Conservation (phyloP, 768 basidiomycete genomes). For the Suillus clintonianus region DNA sequence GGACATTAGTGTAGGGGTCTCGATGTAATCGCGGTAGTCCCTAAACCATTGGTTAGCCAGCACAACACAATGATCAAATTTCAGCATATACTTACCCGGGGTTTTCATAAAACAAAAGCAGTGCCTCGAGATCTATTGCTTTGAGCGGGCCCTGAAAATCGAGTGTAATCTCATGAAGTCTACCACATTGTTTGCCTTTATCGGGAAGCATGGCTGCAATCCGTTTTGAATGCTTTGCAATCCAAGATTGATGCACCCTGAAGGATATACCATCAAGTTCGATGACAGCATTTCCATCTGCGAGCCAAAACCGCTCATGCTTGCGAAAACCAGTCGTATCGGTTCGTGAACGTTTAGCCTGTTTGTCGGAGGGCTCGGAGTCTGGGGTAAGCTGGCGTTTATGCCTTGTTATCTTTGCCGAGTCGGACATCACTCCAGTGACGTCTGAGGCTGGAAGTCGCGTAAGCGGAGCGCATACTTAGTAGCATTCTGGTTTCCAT, state of each 20-base stretch:
- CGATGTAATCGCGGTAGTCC: constrained; percentile 25
- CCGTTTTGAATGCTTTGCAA: constrained; percentile 29
- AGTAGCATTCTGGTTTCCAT: background rate
- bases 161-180: background rate
- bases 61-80: background rate
- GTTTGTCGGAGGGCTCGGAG: background rate
- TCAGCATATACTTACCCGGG: background rate
- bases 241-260: constrained; percentile 35
- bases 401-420: background rate
- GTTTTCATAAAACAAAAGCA: constrained; percentile 3
- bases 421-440: background rate
- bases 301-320: constrained; percentile 34
- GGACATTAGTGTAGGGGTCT: constrained; percentile 30
- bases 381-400: background rate
- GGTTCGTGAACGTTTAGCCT: background rate
- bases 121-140: background rate
- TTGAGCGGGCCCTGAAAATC: background rate
- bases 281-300: constrained; percentile 37
- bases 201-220: constrained; percentile 23
- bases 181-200: background rate
- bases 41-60: constrained; percentile 10
- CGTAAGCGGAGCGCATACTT: background rate
- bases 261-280: constrained; percentile 34
- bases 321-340: background rate
- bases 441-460: background rate